A percentile compares a stretch with the other conserved stretches of the same genome.
These are phyloP conservation scores for Viridothelium virens DNA, from an alignment of 495 filamentous ascomycete species.

Conservation along the genomic window DNA sequence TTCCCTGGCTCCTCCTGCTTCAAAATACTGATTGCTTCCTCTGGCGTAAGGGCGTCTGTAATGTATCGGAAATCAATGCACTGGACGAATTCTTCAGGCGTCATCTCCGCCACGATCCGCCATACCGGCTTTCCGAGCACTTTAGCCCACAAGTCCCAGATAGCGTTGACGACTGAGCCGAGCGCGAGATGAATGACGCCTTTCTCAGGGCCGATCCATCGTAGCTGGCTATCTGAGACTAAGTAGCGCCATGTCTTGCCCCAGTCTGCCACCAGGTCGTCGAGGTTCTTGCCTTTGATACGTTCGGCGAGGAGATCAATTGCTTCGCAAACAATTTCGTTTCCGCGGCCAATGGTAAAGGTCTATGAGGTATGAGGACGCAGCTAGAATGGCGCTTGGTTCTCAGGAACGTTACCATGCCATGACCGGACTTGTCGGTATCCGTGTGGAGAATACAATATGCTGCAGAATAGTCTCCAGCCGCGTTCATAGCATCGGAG, in stretches of 20 bases:
- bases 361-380: conserved; percentile 46
- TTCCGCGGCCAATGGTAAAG: conserved; percentile 93
- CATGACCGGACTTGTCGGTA: conserved; percentile 64
- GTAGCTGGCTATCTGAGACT: conserved; percentile 79
- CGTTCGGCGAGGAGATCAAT: conserved; percentile 70
- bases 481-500: conserved; percentile 95
- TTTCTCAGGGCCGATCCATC: conserved; percentile 95
- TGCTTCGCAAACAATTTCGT: conserved; percentile 84
- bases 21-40: conserved; percentile 70
- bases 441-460: conserved; percentile 89
- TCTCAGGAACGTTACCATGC: conserved; percentile 55
- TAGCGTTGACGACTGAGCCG: conserved; percentile 81
- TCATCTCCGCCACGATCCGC: conserved; percentile 84
- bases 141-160: conserved; percentile 96
- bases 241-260: conserved; percentile 86
- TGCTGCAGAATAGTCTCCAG: conserved; percentile 84
- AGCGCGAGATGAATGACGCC: conserved; percentile 90
- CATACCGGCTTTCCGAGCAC: conserved; percentile 78
- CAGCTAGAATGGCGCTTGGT: neutral
- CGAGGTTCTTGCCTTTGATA: conserved; percentile 63
- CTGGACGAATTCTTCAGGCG: conserved; percentile 71
- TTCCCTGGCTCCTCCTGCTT: conserved; percentile 55
- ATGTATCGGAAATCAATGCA: conserved; percentile 94
- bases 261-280: conserved; percentile 71
- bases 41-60: conserved; percentile 82